phyloP scores from a whole-genome alignment of 371 early-diverging fungal species.

The Blakeslea trispora region DNA sequence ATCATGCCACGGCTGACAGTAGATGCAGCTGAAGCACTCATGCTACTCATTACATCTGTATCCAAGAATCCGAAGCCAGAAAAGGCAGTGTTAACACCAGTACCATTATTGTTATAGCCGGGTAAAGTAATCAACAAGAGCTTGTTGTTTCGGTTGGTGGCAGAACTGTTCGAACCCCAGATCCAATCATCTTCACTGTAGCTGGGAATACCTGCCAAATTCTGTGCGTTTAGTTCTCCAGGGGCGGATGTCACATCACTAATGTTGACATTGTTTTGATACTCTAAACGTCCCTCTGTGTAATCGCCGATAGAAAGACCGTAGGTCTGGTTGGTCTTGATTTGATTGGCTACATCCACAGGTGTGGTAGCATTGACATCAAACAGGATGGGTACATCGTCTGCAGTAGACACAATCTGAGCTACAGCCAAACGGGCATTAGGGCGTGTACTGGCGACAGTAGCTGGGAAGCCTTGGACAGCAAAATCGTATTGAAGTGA shows the following conservation, averaged over 20 bases:
- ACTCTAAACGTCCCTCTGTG: conserved; percentile 47
- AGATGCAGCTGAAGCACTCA: conserved; percentile 5
- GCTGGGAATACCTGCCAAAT: conserved; percentile 10
- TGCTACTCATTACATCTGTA: conserved; percentile 41
- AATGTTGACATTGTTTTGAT: conserved; percentile 34
- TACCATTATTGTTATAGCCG: conserved; percentile 5
- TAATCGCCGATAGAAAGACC: conserved; percentile 47
- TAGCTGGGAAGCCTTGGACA: conserved; percentile 27
- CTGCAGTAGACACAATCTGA: conserved; percentile 24
- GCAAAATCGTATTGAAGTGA: conserved; percentile 44
- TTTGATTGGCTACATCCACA: conserved; percentile 32
- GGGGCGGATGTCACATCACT: conserved; percentile 8
- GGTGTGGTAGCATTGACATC: conserved; percentile 54
- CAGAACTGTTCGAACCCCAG: conserved; percentile 23
- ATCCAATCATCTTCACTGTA: conserved; percentile 25
- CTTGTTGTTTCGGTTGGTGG: conserved; percentile 14
- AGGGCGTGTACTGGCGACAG: conserved; percentile 8
- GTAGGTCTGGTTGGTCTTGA: conserved; percentile 47
- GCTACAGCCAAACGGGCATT: conserved; percentile 31
- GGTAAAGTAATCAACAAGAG: conserved; percentile 31
- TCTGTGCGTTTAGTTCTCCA: conserved; percentile 1
- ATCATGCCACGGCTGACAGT: not conserved
- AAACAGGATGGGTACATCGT: conserved; percentile 7
- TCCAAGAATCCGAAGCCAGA: conserved; percentile 47
- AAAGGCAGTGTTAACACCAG: conserved; percentile 7